Base-by-base conservation (phyloP, 2,329 filamentous ascomycete genomes). In the Exophiala dermatitidis region DNA sequence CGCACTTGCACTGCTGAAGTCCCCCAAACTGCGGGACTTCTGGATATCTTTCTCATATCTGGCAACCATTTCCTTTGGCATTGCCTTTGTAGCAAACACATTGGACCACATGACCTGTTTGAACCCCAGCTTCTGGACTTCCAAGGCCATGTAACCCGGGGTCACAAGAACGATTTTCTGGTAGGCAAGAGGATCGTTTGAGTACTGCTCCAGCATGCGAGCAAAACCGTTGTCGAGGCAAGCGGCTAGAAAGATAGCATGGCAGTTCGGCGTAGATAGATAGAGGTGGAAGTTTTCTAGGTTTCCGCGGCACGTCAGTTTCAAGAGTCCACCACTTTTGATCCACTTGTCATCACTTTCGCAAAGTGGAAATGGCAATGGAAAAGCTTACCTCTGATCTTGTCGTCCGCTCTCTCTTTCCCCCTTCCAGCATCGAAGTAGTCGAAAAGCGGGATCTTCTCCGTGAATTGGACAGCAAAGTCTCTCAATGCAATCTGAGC, bases 271-370 rank as follows among this genome's bases (percentile, higher is more conserved):
- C 30, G 56, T 60, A 3, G 52, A 52, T 3, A 62, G 47, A 37
- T 51, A 62, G 8, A 62, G 52, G 30, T 62, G 53, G 45, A 62
- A 60, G 47, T 57, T 61, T 46, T 61, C 60, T 62, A 50, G n/a
- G 19, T 19, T 41, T 3, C 4, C 3, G 6, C 10, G 30, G 10
- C 12, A 41, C 28, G 38, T 41, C 12, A 41, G 12, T 28, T 9
- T 50, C 4, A 28, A 29, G 41, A n/a, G 19, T 43, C 19, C 19
- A 19, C 19, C 19, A 19, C 19, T 19, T 19, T 19, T 19, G 19
- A 19, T 19, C 19, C 19, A 19, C 19, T 19, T 19, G 19, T 19
- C 19, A 19, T 19, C 19, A 1, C 19, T 19, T 19, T 19, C 19
- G 19, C 19, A 19, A 19, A 19, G 19, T 19, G 19, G 19, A 19